Percentiles rank a stretch among this genome's conserved stretches.
Conservation (phyloP, 768 basidiomycete genomes). For the Sarcodon aspratus region DNA sequence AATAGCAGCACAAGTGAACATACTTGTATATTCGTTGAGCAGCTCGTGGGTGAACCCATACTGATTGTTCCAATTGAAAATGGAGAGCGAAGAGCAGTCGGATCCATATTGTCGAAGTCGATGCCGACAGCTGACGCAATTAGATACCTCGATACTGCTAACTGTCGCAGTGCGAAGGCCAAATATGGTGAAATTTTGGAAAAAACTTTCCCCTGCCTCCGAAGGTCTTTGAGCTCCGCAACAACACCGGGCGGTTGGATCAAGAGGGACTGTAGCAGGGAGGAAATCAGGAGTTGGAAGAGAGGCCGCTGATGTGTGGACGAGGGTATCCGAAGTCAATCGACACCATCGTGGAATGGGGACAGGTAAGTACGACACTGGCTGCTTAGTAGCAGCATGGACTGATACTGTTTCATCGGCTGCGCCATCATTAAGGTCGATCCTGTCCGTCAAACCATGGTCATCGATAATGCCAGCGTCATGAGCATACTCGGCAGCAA, state of each 20-base stretch:
- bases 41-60: conserved; percentile 10
- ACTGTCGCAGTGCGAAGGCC: background rate
- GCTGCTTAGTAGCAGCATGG: background rate
- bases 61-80: conserved; percentile 11
- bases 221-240: background rate
- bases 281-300: background rate
- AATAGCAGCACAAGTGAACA: conserved; percentile 7
- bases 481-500: background rate
- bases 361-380: background rate
- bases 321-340: background rate
- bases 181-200: background rate
- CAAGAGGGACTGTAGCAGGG: background rate
- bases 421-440: background rate
- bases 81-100: conserved; percentile 2
- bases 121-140: background rate
- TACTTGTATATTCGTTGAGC: conserved; percentile 8
- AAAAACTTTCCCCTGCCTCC: background rate
- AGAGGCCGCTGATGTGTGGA: background rate
- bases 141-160: background rate
- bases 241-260: background rate
- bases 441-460: background rate
- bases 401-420: background rate
- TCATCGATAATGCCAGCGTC: background rate
- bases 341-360: background rate
- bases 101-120: conserved; percentile 4